Conservation (phyloP, 768 basidiomycete genomes). For the Rhodotorula kratochvilovae region DNA sequence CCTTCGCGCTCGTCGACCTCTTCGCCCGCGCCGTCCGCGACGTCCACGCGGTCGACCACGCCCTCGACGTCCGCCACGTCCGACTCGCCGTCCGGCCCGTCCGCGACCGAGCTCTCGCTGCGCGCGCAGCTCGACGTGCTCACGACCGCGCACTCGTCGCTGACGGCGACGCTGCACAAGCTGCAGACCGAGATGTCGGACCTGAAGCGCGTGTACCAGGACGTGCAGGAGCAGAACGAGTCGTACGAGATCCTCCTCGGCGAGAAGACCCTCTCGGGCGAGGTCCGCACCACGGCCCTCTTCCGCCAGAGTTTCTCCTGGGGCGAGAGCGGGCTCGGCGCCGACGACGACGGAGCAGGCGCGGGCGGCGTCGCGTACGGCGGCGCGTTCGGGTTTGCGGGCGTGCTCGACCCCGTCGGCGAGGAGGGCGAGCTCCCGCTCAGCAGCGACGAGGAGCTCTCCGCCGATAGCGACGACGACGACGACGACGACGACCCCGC, state of each 20-base stretch:
- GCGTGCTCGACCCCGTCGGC: conserved; percentile 23
- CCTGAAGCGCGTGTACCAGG: conserved; percentile 77
- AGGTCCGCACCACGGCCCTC: conserved; percentile 44
- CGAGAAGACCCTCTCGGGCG: conserved; percentile 84
- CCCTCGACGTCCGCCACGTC: conserved; percentile 47
- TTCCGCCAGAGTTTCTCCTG: conserved; percentile 33
- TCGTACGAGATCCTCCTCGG: conserved; percentile 89
- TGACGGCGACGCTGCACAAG: conserved; percentile 78
- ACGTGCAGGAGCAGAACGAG: conserved; percentile 80
- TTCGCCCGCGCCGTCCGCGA: neutral
- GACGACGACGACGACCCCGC: neutral
- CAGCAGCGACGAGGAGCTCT: neutral
- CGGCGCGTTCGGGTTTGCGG: conserved; percentile 7
- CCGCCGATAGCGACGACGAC: neutral
- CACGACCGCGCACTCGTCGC: conserved; percentile 73
- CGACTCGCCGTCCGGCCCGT: conserved; percentile 15
- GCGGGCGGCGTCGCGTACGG: neutral
- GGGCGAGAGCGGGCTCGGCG: conserved; percentile 9
- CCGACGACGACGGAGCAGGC: neutral
- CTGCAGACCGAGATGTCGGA: conserved; percentile 80
- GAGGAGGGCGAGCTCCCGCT: conserved; percentile 6
- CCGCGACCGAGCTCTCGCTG: conserved; percentile 79
- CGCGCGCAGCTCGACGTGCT: conserved; percentile 78
- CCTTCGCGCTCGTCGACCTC: neutral
- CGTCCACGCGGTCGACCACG: conserved; percentile 46